Evolutionary conservation across 768 basidiomycete species (phyloP).

Genomic region (Gautieria morchelliformis): DNA sequence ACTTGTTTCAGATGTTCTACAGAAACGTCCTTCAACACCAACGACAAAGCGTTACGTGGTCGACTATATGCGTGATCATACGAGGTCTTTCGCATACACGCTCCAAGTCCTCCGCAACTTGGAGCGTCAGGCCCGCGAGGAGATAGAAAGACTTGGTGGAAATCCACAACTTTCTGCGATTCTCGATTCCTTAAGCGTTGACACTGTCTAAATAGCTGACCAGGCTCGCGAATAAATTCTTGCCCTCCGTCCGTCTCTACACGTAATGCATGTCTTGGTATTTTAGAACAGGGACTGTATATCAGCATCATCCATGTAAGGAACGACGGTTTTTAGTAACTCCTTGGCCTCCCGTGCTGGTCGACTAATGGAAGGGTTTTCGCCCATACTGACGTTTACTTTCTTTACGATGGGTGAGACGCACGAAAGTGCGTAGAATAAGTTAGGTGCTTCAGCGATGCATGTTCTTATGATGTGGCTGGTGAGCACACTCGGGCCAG

Average conservation of each 20-base stretch:
- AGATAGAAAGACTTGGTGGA: conserved; percentile 70
- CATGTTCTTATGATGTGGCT: conserved; percentile 42
- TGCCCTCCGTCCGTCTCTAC: too few species aligned
- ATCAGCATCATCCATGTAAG: conserved; percentile 24
- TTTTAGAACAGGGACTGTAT: conserved; percentile 13
- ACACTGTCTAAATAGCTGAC: not conserved
- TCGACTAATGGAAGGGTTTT: conserved; percentile 61
- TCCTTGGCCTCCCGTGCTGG: conserved; percentile 82
- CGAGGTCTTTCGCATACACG: conserved; percentile 85
- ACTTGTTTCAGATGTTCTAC: conserved; percentile 65
- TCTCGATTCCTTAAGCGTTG: conserved; percentile 42
- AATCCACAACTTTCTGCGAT: conserved; percentile 53
- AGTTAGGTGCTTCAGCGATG: conserved; percentile 32
- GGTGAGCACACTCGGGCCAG: conserved; percentile 24
- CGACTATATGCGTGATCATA: conserved; percentile 62
- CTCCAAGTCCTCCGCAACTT: conserved; percentile 55
- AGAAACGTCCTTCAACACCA: conserved; percentile 75
- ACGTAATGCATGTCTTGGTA: not conserved
- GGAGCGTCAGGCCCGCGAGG: conserved; percentile 54
- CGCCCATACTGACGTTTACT: conserved; percentile 57
- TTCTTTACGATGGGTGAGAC: conserved; percentile 63
- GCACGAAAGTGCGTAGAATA: conserved; percentile 59
- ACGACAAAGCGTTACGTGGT: conserved; percentile 78
- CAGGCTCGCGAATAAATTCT: too few species aligned
- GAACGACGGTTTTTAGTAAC: conserved; percentile 32